phyloP scores from a whole-genome alignment of 768 basidiomycete species.

The Suillus subaureus region DNA sequence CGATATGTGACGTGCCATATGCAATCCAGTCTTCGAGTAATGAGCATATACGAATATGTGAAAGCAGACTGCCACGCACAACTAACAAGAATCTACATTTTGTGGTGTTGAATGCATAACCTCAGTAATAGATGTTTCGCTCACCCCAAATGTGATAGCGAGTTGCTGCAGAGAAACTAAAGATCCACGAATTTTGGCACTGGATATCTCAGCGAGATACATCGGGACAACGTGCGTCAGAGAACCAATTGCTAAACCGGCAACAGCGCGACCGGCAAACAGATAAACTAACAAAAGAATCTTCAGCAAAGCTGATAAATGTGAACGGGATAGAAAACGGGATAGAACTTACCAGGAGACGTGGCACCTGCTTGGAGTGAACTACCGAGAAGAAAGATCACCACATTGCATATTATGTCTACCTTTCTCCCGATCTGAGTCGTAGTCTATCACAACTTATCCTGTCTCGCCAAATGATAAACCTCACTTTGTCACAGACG shows the following conservation, averaged over 20 bases:
- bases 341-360: constrained; percentile 17
- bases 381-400: constrained; percentile 33
- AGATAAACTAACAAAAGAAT: constrained; percentile 22
- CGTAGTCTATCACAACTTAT: not conserved
- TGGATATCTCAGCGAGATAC: constrained; percentile 43
- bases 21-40: constrained; percentile 33
- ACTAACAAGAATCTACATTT: constrained; percentile 32
- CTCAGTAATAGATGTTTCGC: constrained; percentile 10
- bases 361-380: constrained; percentile 35
- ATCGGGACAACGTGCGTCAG: constrained; percentile 31
- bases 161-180: constrained; percentile 40
- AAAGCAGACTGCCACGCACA: constrained; percentile 21
- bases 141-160: constrained; percentile 37
- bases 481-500: constrained; percentile 29
- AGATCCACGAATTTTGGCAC: constrained; percentile 39
- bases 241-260: constrained; percentile 21
- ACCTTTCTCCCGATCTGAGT: constrained; percentile 31
- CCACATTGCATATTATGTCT: constrained; percentile 31
- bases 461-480: not conserved
- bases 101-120: constrained; percentile 1
- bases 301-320: not conserved
- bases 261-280: constrained; percentile 33
- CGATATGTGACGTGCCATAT: constrained; percentile 36
- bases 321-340: not conserved
- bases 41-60: no score